Conservation (phyloP, 805 yeast genomes). For the Nakazawaea anatomiae region DNA sequence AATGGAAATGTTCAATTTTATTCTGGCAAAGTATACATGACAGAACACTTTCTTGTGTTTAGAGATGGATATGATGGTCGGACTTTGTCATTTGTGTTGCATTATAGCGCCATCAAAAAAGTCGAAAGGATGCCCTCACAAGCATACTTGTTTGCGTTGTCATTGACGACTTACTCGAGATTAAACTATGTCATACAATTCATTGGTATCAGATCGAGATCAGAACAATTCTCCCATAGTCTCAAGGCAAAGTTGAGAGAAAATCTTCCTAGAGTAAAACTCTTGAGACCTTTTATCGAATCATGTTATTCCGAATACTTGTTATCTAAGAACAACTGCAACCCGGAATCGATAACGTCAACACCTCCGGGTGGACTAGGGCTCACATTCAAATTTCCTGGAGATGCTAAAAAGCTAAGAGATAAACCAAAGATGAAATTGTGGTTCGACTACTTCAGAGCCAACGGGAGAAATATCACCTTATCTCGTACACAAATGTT, state of each 20-base stretch:
- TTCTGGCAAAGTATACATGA: conserved; percentile 66
- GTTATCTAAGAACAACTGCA: conserved; percentile 50
- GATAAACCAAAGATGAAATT: conserved; percentile 83
- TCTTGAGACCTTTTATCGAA: conserved; percentile 57
- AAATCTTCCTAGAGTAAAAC: conserved; percentile 57
- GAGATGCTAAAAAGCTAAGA: conserved; percentile 68
- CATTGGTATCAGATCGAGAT: conserved; percentile 70
- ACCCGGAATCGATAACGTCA: conserved; percentile 33
- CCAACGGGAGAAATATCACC: conserved; percentile 80
- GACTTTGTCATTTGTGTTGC: conserved; percentile 63
- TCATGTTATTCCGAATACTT: conserved; percentile 84
- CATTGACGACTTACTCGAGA: conserved; percentile 64
- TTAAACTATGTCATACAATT: conserved; percentile 61
- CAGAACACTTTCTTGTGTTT: conserved; percentile 73
- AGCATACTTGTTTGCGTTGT: conserved; percentile 71
- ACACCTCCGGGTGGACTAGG: conserved; percentile 88
- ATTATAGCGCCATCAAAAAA: conserved; percentile 71
- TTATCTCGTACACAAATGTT: conserved; percentile 70
- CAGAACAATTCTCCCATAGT: conserved; percentile 73
- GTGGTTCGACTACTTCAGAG: conserved; percentile 88
- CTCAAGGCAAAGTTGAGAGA: conserved; percentile 56
- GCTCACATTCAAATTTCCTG: conserved; percentile 78
- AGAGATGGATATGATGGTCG: conserved; percentile 63
- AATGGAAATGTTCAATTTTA: conserved; percentile 18
- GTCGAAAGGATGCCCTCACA: conserved; percentile 82